Conservation (phyloP, 2,329 filamentous ascomycete genomes). For the Calycina herbarum region DNA sequence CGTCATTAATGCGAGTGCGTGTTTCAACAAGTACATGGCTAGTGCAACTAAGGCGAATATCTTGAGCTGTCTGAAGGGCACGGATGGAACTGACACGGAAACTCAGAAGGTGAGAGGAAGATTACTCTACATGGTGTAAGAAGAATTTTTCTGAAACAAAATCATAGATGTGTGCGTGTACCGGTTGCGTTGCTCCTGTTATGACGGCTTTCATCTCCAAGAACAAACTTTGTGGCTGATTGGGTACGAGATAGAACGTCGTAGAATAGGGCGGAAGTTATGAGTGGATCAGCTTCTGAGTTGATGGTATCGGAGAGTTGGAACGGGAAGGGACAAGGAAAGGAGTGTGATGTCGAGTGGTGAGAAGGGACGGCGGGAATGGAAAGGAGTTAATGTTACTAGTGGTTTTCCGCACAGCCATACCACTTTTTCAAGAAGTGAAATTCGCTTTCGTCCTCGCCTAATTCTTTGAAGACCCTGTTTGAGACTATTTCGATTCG, state of each 20-base stretch:
- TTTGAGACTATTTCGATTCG: no score
- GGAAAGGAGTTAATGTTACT: no score
- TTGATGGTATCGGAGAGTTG: neutral
- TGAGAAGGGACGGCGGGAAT: neutral
- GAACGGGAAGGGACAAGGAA: neutral
- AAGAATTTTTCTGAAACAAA: neutral
- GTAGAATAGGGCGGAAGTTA: neutral
- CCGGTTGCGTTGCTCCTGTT: conserved; percentile 16
- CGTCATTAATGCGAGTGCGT: conserved; percentile 25
- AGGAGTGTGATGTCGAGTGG: neutral
- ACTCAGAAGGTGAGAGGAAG: conserved; percentile 21
- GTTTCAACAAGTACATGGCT: conserved; percentile 24
- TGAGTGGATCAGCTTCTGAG: neutral
- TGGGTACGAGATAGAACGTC: neutral
- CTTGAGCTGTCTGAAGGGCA: conserved; percentile 23
- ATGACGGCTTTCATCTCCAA: conserved; percentile 17
- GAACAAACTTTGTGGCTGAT: conserved; percentile 17
- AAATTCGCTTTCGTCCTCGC: no score
- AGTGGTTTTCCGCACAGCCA: no score
- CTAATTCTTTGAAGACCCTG: no score
- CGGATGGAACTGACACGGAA: conserved; percentile 20
- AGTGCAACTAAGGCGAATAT: conserved; percentile 17
- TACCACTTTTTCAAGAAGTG: no score
- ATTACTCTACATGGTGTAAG: neutral
- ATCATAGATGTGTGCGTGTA: conserved; percentile 19